Percentiles rank a stretch among this genome's conserved stretches.
These are phyloP conservation scores for Epichloe glyceriae DNA, from an alignment of 2,329 filamentous ascomycete genomes.

Conservation along the genomic window DNA sequence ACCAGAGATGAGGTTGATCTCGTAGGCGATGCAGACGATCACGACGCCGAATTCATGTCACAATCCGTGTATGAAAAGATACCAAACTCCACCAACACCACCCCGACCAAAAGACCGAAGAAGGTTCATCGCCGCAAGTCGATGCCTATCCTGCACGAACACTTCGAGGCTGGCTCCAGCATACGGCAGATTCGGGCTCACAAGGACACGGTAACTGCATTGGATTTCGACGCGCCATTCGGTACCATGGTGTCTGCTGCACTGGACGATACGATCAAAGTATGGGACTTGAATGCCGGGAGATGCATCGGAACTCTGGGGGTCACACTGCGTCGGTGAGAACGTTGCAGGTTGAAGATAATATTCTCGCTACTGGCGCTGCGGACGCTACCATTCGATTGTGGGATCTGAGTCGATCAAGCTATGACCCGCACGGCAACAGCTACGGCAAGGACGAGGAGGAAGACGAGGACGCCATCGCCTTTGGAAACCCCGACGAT, in stretches of 20 bases:
- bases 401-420: conserved; percentile 86
- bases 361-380: conserved; percentile 85
- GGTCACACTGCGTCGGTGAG: conserved; percentile 91
- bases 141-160: conserved; percentile 91
- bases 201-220: conserved; percentile 70
- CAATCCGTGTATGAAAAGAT: conserved; percentile 95
- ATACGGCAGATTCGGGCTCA: conserved; percentile 87
- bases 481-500: conserved; percentile 59
- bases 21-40: conserved; percentile 36
- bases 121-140: conserved; percentile 59
- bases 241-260: conserved; percentile 88
- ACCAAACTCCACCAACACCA: conserved; percentile 40
- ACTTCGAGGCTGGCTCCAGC: conserved; percentile 77
- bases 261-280: conserved; percentile 82
- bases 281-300: conserved; percentile 93
- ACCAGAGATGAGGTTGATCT: conserved; percentile 41
- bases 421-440: conserved; percentile 61
- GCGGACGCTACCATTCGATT: conserved; percentile 88
- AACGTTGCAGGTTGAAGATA: conserved; percentile 86
- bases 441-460: conserved; percentile 44
- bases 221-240: conserved; percentile 97
- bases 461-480: conserved; percentile 54
- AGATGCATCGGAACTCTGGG: conserved; percentile 79
- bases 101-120: conserved; percentile 34
- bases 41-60: conserved; percentile 68